These are phyloP conservation scores for Chlamydomonas sp. DNA, from an alignment of 139 green algal genomes.

Conservation along the genomic window DNA sequence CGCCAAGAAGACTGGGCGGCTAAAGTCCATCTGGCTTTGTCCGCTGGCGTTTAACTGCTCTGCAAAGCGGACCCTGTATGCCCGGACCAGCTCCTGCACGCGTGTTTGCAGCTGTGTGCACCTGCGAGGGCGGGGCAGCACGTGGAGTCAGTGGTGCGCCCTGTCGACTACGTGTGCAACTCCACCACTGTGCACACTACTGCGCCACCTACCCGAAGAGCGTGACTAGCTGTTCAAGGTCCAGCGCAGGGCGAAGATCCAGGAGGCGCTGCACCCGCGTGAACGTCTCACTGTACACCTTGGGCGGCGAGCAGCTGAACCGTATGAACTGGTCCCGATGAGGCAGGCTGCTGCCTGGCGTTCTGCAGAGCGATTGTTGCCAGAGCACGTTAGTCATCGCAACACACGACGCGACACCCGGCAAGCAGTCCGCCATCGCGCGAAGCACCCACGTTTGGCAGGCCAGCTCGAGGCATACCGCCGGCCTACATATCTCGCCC, in stretches of 20 bases:
- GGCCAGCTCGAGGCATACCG: slow-evolving; percentile 22
- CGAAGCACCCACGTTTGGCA: slow-evolving; percentile 18
- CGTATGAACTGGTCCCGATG: slow-evolving; percentile 9
- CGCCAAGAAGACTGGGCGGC: slow-evolving; percentile 8
- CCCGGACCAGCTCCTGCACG: slow-evolving; percentile 5
- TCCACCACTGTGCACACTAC: background rate
- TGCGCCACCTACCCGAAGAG: slow-evolving; percentile 9
- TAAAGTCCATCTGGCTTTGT: background rate
- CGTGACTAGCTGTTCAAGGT: slow-evolving; percentile 24
- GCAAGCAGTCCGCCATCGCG: no score
- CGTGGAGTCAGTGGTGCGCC: background rate
- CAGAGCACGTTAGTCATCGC: no score
- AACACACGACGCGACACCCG: no score
- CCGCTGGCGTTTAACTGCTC: background rate
- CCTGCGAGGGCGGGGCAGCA: background rate
- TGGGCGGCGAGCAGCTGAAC: slow-evolving; percentile 23
- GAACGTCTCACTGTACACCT: slow-evolving; percentile 29
- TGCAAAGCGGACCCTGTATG: slow-evolving; percentile 1
- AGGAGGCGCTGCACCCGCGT: slow-evolving; percentile 31
- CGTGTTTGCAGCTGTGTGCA: slow-evolving; percentile 18
- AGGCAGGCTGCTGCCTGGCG: slow-evolving; percentile 4
- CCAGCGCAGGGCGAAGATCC: slow-evolving; percentile 23
- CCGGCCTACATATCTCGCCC: slow-evolving; percentile 30
- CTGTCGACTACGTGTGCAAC: background rate
- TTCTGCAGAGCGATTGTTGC: background rate